Base-by-base conservation (phyloP, 2,329 filamentous ascomycete species). In the Colletotrichum sp. region DNA sequence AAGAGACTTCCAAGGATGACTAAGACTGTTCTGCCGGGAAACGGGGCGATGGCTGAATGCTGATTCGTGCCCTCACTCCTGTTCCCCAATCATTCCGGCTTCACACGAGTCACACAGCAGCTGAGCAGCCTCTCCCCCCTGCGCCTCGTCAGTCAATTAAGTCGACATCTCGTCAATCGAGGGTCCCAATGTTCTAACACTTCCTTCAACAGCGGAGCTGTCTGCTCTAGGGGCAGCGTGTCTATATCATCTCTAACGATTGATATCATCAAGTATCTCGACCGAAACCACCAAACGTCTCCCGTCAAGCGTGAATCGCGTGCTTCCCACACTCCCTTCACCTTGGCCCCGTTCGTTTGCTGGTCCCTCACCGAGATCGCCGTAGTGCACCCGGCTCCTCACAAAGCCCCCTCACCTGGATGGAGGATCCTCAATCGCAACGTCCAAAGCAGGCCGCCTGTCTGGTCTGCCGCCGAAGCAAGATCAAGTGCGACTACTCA, bases 401-500 rank as follows among this genome's bases (percentile, higher is more conserved):
- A 61, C 39, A 76, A 72, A 72, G 61, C 66, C 74, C 59, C 70
- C 74, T 76, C 74, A 76, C 74, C 74, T 76, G 74, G 74, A 76
- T 76, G 74, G 74, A 76, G 74, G 74, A 76, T 76, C 48, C 74
- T 61, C 71, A 77, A 59, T 67, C 77, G 39, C 69, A 71, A 57
- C 72, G 77, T 55, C 78, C 79, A 72, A 82, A 82, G 77, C 80
- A 86, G 79, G 90, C 92, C 12, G 92, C 92, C 55, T 93, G 92
- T 82, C 85, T 93, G 52, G 90, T 89, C 75, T 94, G 93, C 80
- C 89, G 93, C 72, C 88, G 89, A 78, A 93, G 92, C 84, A 94
- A 94, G 86, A 92, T 93, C 79, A 92, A 91, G 78, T 94, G 93
- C 83, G 90, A 92, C 75, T 90, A 91, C 78, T 87, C 88, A 57